A percentile compares a stretch with the other conserved stretches of the same genome.
Conservation (phyloP, 2,329 filamentous ascomycete species). For the Lasiodiplodia sp. region DNA sequence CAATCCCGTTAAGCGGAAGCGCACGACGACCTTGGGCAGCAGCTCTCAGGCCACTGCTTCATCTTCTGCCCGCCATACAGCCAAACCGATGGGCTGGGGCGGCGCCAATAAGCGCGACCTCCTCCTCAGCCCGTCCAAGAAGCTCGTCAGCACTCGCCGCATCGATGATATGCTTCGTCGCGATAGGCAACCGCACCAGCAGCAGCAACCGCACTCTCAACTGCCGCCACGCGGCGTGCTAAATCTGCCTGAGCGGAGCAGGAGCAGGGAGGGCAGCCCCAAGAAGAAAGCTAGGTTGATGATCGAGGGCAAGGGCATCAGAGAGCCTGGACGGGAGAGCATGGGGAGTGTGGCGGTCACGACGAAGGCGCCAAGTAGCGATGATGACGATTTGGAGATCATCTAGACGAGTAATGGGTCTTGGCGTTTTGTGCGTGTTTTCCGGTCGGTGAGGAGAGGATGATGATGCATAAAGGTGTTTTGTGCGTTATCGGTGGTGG, state of each 20-base stretch:
- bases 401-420: slow-evolving; percentile 39
- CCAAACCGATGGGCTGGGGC: slow-evolving; percentile 57
- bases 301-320: slow-evolving; percentile 57
- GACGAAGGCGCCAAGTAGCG: slow-evolving; percentile 36
- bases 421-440: background rate
- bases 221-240: slow-evolving; percentile 5
- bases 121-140: slow-evolving; percentile 19
- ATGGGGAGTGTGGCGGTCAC: slow-evolving; percentile 43
- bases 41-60: slow-evolving; percentile 33
- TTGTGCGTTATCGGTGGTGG: background rate
- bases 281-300: slow-evolving; percentile 59
- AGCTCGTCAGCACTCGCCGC: slow-evolving; percentile 2
- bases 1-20: slow-evolving; percentile 54
- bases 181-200: background rate
- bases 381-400: slow-evolving; percentile 59
- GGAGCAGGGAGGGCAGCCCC: slow-evolving; percentile 43
- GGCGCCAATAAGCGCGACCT: slow-evolving; percentile 43
- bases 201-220: background rate
- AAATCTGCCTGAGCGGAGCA: slow-evolving; percentile 31
- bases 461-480: background rate
- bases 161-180: slow-evolving; percentile 23
- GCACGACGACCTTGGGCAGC: slow-evolving; percentile 36
- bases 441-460: too few species aligned
- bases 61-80: background rate
- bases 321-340: slow-evolving; percentile 58